Conservation (phyloP, 2,329 filamentous ascomycete species). For the Sporothrix humicola region DNA sequence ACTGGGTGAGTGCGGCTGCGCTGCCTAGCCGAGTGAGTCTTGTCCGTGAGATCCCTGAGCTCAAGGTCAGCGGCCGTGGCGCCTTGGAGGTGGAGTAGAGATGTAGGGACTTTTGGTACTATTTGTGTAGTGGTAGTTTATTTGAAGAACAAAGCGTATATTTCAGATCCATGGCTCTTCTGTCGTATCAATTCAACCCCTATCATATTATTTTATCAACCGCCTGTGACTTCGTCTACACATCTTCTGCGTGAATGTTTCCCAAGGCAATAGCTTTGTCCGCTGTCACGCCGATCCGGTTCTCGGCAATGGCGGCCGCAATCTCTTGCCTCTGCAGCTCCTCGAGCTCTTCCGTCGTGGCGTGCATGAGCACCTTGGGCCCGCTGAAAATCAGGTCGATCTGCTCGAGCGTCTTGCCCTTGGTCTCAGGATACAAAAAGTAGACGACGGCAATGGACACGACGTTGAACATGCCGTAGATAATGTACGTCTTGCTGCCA, state of each 20-base stretch:
- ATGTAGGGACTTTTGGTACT: too few species aligned
- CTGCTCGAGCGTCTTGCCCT: slow-evolving; percentile 36
- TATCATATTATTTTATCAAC: too few species aligned
- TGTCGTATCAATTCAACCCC: too few species aligned
- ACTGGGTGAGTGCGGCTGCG: too few species aligned
- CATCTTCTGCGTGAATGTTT: neutral
- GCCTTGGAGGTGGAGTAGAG: too few species aligned
- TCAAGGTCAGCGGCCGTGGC: too few species aligned
- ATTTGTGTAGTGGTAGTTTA: too few species aligned
- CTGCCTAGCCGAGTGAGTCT: too few species aligned
- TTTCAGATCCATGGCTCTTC: too few species aligned
- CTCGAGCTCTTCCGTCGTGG: slow-evolving; percentile 7
- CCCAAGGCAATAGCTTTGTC: slow-evolving; percentile 17
- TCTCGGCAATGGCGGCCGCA: slow-evolving; percentile 10
- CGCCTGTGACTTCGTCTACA: too few species aligned
- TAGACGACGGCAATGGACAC: slow-evolving; percentile 49
- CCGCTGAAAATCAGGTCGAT: slow-evolving; percentile 17
- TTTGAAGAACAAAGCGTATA: too few species aligned
- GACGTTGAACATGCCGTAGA: slow-evolving; percentile 30
- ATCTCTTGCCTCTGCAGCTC: slow-evolving; percentile 11
- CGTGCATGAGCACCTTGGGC: slow-evolving; percentile 19
- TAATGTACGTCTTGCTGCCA: slow-evolving; percentile 47
- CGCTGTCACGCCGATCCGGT: slow-evolving; percentile 1
- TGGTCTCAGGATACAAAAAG: slow-evolving; percentile 56
- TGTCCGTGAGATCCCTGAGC: too few species aligned